phyloP scores from a whole-genome alignment of 176 grass and related monocot genomes.

The Alloteropsis semialata region DNA sequence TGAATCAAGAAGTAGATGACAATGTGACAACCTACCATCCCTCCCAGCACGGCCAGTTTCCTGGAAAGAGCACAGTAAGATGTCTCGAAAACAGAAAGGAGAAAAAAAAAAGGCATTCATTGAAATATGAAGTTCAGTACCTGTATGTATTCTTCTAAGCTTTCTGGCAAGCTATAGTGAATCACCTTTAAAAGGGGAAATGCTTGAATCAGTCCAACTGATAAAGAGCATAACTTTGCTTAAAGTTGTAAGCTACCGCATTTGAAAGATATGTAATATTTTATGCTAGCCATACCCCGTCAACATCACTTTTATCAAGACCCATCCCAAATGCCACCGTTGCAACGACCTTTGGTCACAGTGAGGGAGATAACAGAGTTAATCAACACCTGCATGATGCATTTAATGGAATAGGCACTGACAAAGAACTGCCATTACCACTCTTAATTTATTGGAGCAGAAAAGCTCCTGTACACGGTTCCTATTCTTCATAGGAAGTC shows the following conservation, averaged over 20 bases:
- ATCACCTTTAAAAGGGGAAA: conserved; percentile 66
- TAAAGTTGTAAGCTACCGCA: not conserved
- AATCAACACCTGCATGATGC: not conserved
- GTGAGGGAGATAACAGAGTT: conserved; percentile 1
- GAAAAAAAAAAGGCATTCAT: not conserved
- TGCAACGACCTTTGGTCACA: conserved; percentile 67
- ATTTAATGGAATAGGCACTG: conserved; percentile 6
- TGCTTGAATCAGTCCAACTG: conserved; percentile 27
- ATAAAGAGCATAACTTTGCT: conserved; percentile 16
- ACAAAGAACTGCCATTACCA: conserved; percentile 54
- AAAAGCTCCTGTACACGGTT: conserved; percentile 73
- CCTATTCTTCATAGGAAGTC: conserved; percentile 83
- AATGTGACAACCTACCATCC: conserved; percentile 80
- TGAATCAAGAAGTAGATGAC: conserved; percentile 85
- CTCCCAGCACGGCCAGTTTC: conserved; percentile 98
- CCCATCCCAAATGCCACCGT: conserved; percentile 99
- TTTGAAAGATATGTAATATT: conserved; percentile 13
- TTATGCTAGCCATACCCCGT: conserved; percentile 63
- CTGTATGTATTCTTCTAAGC: conserved; percentile 98
- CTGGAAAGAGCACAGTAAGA: conserved; percentile 46
- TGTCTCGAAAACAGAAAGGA: conserved; percentile 12
- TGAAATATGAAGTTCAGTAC: conserved; percentile 28
- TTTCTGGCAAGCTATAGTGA: conserved; percentile 97
- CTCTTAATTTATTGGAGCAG: conserved; percentile 91
- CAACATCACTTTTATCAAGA: conserved; percentile 96